A percentile compares a stretch with the other conserved stretches of the same genome.
Evolutionary conservation across 2,329 filamentous ascomycete genomes (phyloP).

Genomic region (Thelonectria blattea): DNA sequence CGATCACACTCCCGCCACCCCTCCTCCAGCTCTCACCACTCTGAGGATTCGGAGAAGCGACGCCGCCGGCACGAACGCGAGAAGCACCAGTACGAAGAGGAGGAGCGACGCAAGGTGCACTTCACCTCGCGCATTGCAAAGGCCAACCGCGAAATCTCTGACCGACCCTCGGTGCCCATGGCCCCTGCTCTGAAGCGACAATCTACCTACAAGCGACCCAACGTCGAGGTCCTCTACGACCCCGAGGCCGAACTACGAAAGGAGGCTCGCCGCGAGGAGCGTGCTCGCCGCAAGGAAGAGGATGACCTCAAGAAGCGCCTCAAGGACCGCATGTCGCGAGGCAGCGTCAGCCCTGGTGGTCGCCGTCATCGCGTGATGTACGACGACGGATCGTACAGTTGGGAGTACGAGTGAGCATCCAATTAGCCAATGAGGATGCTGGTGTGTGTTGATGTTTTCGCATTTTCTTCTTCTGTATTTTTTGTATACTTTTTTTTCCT

Average conservation of each 20-base stretch:
- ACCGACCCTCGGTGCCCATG: slow-evolving; percentile 43
- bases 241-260: slow-evolving; percentile 44
- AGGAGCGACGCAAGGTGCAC: slow-evolving; percentile 35
- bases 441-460: slow-evolving; percentile 15
- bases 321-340: slow-evolving; percentile 48
- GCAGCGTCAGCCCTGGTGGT: slow-evolving; percentile 45
- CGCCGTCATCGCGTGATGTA: slow-evolving; percentile 46
- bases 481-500: slow-evolving; percentile 32
- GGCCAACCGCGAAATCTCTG: slow-evolving; percentile 51
- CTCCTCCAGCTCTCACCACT: slow-evolving; percentile 45
- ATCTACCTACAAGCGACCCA: slow-evolving; percentile 33
- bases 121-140: slow-evolving; percentile 45
- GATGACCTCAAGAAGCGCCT: slow-evolving; percentile 49
- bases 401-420: slow-evolving; percentile 48
- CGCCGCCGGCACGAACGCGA: slow-evolving; percentile 33
- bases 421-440: slow-evolving; percentile 2
- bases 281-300: slow-evolving; percentile 42
- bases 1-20: slow-evolving; percentile 45
- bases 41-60: slow-evolving; percentile 40
- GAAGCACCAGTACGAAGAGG: slow-evolving; percentile 37
- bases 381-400: slow-evolving; percentile 48
- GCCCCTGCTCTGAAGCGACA: slow-evolving; percentile 33
- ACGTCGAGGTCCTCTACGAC: slow-evolving; percentile 31
- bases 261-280: slow-evolving; percentile 42
- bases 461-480: slow-evolving; percentile 20